These are phyloP conservation scores for Usnea hakonensis DNA, from an alignment of 495 filamentous ascomycete species.

Conservation along the genomic window DNA sequence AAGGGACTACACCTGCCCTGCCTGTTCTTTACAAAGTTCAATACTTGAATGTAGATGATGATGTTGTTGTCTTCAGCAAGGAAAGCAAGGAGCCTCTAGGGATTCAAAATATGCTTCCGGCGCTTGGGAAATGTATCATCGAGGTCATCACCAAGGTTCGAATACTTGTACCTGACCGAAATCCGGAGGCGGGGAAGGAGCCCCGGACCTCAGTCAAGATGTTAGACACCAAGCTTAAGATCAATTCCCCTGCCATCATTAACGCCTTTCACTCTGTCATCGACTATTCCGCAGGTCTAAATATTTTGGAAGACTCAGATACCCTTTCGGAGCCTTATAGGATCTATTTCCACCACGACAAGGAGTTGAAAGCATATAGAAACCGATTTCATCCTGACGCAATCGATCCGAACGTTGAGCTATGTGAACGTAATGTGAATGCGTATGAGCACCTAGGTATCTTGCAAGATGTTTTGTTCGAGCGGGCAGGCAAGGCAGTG, in stretches of 20 bases:
- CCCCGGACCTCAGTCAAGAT: background rate
- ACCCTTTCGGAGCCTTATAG: constrained; percentile 21
- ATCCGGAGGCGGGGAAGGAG: background rate
- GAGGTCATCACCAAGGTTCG: background rate
- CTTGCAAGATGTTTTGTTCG: constrained; percentile 17
- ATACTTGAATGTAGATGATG: background rate
- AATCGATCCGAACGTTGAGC: constrained; percentile 1
- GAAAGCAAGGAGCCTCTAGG: background rate
- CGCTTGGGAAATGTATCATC: background rate
- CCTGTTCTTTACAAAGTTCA: background rate
- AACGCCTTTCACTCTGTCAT: constrained; percentile 13
- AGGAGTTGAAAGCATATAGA: constrained; percentile 21
- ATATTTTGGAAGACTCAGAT: constrained; percentile 18
- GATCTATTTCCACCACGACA: constrained; percentile 25
- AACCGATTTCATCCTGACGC: constrained; percentile 16
- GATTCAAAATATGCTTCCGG: background rate
- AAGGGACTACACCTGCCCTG: too few relatives aligned
- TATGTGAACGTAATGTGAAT: constrained; percentile 14
- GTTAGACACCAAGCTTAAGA: background rate
- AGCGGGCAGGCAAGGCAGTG: constrained; percentile 12
- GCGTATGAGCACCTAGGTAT: constrained; percentile 25
- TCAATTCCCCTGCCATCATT: constrained; percentile 7
- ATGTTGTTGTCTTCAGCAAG: background rate
- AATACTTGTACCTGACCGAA: background rate
- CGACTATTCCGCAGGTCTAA: constrained; percentile 22